Conservation (phyloP, 495 filamentous ascomycete genomes). For the Trichoderma erinaceum region DNA sequence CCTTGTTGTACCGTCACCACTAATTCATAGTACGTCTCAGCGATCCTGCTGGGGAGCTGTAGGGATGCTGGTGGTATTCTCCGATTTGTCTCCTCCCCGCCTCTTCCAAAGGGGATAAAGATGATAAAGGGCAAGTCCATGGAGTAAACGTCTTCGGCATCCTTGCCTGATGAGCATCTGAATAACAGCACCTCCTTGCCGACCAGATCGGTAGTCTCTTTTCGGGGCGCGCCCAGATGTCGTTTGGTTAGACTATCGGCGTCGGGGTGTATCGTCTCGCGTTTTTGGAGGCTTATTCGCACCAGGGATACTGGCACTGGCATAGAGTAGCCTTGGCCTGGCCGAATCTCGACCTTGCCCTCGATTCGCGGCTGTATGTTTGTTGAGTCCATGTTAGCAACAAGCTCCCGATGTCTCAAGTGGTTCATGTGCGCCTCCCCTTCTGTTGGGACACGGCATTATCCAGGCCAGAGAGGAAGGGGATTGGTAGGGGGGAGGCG, state of each 20-base stretch:
- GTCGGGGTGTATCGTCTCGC: conserved; percentile 93
- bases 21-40: conserved; percentile 94
- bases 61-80: conserved; percentile 89
- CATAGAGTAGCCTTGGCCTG: conserved; percentile 70
- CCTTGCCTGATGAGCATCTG: conserved; percentile 73
- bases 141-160: conserved; percentile 80
- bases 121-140: conserved; percentile 98
- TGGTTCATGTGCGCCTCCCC: background rate
- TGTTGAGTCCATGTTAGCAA: conserved; percentile 25
- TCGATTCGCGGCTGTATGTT: conserved; percentile 76
- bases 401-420: background rate
- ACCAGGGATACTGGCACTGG: conserved; percentile 90
- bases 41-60: conserved; percentile 82
- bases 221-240: conserved; percentile 83
- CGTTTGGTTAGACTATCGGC: conserved; percentile 91
- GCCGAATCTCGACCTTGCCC: conserved; percentile 96
- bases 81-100: conserved; percentile 77
- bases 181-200: conserved; percentile 93
- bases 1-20: conserved; percentile 95
- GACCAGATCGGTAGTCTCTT: conserved; percentile 85
- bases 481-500: background rate
- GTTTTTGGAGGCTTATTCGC: conserved; percentile 84
- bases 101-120: conserved; percentile 91
- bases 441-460: conserved; percentile 12
- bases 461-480: conserved; percentile 11